Evolutionary conservation across 306 rosid genomes (phyloP), one percentile per base, ranked within the genome.

Genomic region (Glycine tomentella): DNA sequence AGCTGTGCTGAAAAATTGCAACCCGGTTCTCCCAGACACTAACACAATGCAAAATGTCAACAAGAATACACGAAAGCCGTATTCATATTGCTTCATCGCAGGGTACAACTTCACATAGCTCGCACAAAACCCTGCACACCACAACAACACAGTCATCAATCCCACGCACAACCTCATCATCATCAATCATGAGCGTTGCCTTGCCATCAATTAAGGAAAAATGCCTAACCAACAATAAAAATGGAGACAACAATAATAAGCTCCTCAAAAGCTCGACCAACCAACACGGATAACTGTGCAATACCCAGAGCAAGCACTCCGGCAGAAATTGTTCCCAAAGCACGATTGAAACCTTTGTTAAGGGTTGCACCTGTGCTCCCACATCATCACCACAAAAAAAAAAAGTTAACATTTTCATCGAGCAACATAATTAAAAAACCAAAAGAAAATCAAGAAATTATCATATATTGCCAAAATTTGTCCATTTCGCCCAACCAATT

Each of bases 21-120:
- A 45, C 6, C 84, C 81, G 14, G 53, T 49, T 73, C 85, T 87
- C 51, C 93, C 93, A 69, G 94, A 89, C 9, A 89, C 86, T 86
- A 90, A 10, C 9, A 92, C 97, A 20, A 92, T 86, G 51, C 97
- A 92, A 74, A 84, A 92, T 1, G 97, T 92, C 89, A 92, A 63
- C 92, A 92, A 78, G 84, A 92, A 92, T 56, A 92, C 94, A 6
- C 92, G 94, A 74, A 87, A 92, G 7, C 97, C 94, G 33, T 92
- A 92, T 83, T 92, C 97, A 34, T 92, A 92, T n/a, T 75, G 49
- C 89, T 90, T 92, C 94, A 90, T 87, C 8, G 86, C 74, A 17
- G 97, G 94, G 83, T 90, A 76, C 62, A 86, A 77, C 84, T 90
- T 92, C 78, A 80, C 51, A 78, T 62, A 92, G 68, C 69, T 90